Conservation (phyloP, 805 yeast species). For the Saccharomyces paradoxus region DNA sequence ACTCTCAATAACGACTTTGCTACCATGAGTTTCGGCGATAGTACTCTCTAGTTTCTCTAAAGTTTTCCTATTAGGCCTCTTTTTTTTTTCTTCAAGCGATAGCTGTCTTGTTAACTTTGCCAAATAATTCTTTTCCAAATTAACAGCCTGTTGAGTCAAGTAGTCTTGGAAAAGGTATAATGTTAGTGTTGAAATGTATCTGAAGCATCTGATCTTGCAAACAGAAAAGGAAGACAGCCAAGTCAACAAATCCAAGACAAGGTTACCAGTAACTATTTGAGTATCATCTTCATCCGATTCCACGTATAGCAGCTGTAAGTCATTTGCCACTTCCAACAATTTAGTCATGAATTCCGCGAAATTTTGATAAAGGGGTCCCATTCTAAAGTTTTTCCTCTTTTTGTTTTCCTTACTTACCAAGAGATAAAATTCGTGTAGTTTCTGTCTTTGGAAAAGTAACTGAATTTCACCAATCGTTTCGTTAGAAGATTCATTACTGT, state of each 20-base stretch:
- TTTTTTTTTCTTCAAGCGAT: constrained; percentile 31
- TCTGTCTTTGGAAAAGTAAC: constrained; percentile 50
- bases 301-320: constrained; percentile 50
- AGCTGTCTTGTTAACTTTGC: constrained; percentile 35
- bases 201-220: constrained; percentile 58
- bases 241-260: constrained; percentile 45
- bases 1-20: constrained; percentile 46
- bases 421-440: constrained; percentile 63
- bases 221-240: constrained; percentile 75
- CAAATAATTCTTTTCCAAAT: constrained; percentile 30
- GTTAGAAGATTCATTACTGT: constrained; percentile 57
- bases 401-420: constrained; percentile 42
- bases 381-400: constrained; percentile 32
- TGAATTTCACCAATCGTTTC: constrained; percentile 71
- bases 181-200: constrained; percentile 57
- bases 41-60: constrained; percentile 40
- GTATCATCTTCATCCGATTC: constrained; percentile 25
- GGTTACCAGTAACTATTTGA: constrained; percentile 11
- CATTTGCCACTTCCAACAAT: constrained; percentile 47
- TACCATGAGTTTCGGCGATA: constrained; percentile 36
- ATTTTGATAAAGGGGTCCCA: constrained; percentile 39
- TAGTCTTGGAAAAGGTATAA: constrained; percentile 53
- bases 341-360: constrained; percentile 48
- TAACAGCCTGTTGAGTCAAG: constrained; percentile 43
- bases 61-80: constrained; percentile 35